Percentiles rank a stretch among this genome's conserved stretches.
Conservation (phyloP, 163 green algal species). For the Scenedesmus sp. region DNA sequence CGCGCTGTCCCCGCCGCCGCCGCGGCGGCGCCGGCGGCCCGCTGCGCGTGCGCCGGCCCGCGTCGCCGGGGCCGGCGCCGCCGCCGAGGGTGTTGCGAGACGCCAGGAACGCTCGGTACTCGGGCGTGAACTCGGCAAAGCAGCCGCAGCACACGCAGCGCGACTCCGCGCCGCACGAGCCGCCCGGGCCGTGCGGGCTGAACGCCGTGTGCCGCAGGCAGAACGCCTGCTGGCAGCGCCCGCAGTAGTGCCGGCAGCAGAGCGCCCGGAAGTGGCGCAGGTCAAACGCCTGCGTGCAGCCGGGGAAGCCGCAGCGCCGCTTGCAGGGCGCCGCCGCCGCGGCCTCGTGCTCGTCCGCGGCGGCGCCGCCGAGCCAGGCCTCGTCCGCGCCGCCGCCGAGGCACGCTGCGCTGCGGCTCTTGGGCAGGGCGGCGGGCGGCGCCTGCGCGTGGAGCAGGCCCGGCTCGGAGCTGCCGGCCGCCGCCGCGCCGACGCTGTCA, state of each 20-base stretch:
- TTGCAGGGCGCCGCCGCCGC: background rate
- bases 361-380: too few species aligned
- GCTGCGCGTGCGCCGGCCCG: background rate
- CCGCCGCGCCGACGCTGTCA: too few species aligned
- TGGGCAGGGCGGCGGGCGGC: too few species aligned
- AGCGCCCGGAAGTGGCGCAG: constrained; percentile 41
- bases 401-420: too few species aligned
- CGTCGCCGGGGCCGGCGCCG: too few species aligned
- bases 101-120: constrained; percentile 45
- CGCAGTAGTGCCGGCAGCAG: constrained; percentile 56
- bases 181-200: constrained; percentile 55
- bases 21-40: constrained; percentile 5
- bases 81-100: constrained; percentile 45
- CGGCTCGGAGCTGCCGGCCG: too few species aligned
- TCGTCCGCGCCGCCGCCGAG: too few species aligned
- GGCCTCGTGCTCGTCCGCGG: too few species aligned
- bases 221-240: constrained; percentile 56
- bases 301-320: background rate
- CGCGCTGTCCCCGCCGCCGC: background rate
- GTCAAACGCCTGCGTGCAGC: constrained; percentile 45
- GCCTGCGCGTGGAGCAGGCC: too few species aligned
- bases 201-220: constrained; percentile 59
- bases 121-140: constrained; percentile 53
- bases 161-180: constrained; percentile 54
- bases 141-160: constrained; percentile 59